Conservation (phyloP, 768 basidiomycete species). For the Cystofilobasidium bisporidii region DNA sequence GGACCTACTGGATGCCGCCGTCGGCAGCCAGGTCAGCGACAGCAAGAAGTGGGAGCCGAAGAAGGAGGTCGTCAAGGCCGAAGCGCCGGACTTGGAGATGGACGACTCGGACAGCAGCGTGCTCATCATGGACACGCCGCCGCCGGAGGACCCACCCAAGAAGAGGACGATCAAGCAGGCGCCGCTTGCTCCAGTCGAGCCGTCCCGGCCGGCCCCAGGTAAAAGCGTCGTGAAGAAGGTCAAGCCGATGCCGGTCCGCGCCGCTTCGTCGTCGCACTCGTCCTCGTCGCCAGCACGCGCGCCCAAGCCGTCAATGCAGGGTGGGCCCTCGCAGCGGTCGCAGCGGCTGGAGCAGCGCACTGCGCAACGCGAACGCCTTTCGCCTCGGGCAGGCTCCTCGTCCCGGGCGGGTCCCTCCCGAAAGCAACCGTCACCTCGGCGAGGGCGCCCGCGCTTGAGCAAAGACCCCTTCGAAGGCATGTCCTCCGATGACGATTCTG, state of each 20-base stretch:
- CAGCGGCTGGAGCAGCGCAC: too few relatives aligned
- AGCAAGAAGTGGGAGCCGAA: too few relatives aligned
- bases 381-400: too few relatives aligned
- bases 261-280: not conserved
- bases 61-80: not conserved
- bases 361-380: not conserved
- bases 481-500: too few relatives aligned
- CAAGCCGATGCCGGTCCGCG: not conserved
- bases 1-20: not conserved
- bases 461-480: too few relatives aligned
- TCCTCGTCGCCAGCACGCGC: not conserved
- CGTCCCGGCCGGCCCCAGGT: not conserved
- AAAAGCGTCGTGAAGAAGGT: not conserved
- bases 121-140: constrained; percentile 5
- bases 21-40: not conserved
- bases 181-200: not conserved
- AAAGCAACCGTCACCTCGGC: too few relatives aligned
- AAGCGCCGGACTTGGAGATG: not conserved
- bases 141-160: not conserved
- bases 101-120: constrained; percentile 3
- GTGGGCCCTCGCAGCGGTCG: too few relatives aligned
- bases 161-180: not conserved
- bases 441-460: too few relatives aligned
- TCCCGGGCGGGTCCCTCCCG: too few relatives aligned
- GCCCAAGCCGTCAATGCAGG: not conserved